Conservation (phyloP, 192 early-diverging fungal genomes). For the Entomortierella lignicola region DNA sequence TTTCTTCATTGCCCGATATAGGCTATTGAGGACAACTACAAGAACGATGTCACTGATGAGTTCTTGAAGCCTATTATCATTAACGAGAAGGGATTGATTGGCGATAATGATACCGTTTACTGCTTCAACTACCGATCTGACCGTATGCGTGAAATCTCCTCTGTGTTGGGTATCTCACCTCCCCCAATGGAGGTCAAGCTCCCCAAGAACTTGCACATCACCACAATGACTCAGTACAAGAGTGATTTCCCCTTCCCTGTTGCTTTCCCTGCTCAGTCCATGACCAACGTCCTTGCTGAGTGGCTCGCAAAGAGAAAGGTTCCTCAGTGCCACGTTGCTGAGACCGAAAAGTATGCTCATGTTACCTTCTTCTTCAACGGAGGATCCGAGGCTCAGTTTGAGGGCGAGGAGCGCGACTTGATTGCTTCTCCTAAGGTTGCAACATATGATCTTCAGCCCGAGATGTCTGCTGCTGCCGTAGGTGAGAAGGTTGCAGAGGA, state of each 20-base stretch:
- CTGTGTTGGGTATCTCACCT: conserved; percentile 88
- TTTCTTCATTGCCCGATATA: conserved; percentile 1
- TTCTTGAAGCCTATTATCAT: conserved; percentile 99
- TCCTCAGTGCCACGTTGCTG: conserved; percentile 95
- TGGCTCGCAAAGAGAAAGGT: conserved; percentile 92
- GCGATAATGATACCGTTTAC: conserved; percentile 91
- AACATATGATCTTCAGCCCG: conserved; percentile 97
- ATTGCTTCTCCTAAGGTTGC: conserved; percentile 95
- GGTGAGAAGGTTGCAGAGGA: conserved; percentile 91
- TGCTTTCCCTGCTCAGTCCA: conserved; percentile 95
- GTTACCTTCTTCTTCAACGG: conserved; percentile 99
- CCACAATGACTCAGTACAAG: conserved; percentile 99
- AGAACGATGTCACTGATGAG: conserved; percentile 96
- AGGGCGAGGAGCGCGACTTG: conserved; percentile 88
- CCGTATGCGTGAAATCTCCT: conserved; percentile 95
- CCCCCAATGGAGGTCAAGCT: conserved; percentile 85
- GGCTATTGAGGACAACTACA: conserved; percentile 89
- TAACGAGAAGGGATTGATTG: conserved; percentile 79
- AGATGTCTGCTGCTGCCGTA: conserved; percentile 93
- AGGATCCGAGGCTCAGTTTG: conserved; percentile 93
- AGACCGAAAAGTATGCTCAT: conserved; percentile 99
- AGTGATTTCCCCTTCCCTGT: conserved; percentile 94
- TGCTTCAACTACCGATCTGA: conserved; percentile 99
- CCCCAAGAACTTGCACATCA: conserved; percentile 85
- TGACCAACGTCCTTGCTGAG: conserved; percentile 98